Percentiles rank a stretch among this genome's conserved stretches.
Conservation (phyloP, 257 asterid species). For the Cruciata laevipes region DNA sequence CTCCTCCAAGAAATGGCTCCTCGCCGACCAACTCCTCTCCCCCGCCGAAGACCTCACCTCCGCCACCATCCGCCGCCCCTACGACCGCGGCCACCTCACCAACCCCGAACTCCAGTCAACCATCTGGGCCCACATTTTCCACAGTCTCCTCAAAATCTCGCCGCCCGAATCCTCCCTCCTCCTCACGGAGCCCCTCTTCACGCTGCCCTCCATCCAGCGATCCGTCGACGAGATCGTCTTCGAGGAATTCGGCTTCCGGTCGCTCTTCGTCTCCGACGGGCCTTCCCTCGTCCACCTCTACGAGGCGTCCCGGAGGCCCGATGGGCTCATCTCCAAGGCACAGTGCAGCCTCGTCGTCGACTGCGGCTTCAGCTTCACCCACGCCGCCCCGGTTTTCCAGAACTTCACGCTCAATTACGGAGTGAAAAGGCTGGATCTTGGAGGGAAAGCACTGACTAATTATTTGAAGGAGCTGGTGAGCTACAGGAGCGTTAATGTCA, state of each 20-base stretch:
- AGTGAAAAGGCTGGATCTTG: conserved; percentile 80
- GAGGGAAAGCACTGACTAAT: conserved; percentile 89
- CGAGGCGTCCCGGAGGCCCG: conserved; percentile 78
- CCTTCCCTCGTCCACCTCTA: conserved; percentile 84
- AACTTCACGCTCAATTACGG: conserved; percentile 78
- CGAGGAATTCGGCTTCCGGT: conserved; percentile 71
- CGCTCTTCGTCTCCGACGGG: conserved; percentile 66
- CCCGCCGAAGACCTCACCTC: conserved; percentile 85
- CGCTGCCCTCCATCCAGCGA: conserved; percentile 71
- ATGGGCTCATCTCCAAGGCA: conserved; percentile 60
- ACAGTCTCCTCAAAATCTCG: conserved; percentile 52
- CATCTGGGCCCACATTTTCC: conserved; percentile 73
- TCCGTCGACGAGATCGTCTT: conserved; percentile 70
- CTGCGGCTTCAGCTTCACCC: conserved; percentile 86
- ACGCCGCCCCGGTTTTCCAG: conserved; percentile 91
- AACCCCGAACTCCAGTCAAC: conserved; percentile 90
- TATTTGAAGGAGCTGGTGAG: conserved; percentile 89
- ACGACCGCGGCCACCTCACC: conserved; percentile 85
- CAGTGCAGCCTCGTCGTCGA: conserved; percentile 93
- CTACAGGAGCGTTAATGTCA: conserved; percentile 85
- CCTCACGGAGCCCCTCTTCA: conserved; percentile 84
- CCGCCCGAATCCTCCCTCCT: conserved; percentile 64
- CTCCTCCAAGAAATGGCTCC: conserved; percentile 81
- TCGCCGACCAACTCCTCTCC: conserved; percentile 79
- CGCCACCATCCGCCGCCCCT: conserved; percentile 93